Evolutionary conservation across 2,329 filamentous ascomycete genomes (phyloP).

Genomic region (Arthrobotrys pseudoclavata): DNA sequence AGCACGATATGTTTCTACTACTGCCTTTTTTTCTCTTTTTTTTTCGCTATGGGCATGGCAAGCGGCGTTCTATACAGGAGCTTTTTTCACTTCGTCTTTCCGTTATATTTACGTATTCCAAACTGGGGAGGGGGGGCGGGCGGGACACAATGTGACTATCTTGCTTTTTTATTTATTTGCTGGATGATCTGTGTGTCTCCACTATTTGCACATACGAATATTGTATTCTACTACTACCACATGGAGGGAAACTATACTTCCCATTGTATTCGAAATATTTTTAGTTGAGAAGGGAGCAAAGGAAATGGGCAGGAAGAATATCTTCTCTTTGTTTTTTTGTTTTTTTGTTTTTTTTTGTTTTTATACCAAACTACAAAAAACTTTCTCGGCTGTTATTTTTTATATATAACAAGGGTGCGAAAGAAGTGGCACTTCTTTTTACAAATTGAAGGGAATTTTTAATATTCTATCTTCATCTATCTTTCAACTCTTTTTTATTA

Average conservation of each 20-base stretch:
- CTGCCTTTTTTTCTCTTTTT: not conserved
- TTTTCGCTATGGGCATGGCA: conserved; percentile 55
- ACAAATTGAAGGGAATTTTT: conserved; percentile 15
- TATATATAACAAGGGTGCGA: conserved; percentile 26
- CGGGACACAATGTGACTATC: conserved; percentile 35
- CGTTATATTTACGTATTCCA: conserved; percentile 54
- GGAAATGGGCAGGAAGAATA: conserved; percentile 3
- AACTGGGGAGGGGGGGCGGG: too few relatives aligned
- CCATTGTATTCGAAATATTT: conserved; percentile 31
- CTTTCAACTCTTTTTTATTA: not conserved
- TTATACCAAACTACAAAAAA: not conserved
- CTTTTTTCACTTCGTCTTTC: conserved; percentile 31
- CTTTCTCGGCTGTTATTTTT: conserved; percentile 13
- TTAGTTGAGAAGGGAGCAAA: conserved; percentile 12
- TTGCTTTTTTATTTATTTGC: conserved; percentile 20
- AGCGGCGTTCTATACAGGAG: conserved; percentile 54
- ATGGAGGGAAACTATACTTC: conserved; percentile 8
- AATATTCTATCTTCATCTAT: not conserved
- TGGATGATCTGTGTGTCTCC: not conserved
- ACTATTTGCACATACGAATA: conserved; percentile 36
- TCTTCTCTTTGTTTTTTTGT: not conserved
- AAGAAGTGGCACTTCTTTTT: conserved; percentile 9
- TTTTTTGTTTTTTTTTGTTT: not conserved
- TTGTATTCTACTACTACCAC: conserved; percentile 43
- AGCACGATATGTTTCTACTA: conserved; percentile 45